Evolutionary conservation across 106 monocot species (phyloP), one percentile per base, ranked within the genome.

Genomic region (Ottelia alismoides): DNA sequence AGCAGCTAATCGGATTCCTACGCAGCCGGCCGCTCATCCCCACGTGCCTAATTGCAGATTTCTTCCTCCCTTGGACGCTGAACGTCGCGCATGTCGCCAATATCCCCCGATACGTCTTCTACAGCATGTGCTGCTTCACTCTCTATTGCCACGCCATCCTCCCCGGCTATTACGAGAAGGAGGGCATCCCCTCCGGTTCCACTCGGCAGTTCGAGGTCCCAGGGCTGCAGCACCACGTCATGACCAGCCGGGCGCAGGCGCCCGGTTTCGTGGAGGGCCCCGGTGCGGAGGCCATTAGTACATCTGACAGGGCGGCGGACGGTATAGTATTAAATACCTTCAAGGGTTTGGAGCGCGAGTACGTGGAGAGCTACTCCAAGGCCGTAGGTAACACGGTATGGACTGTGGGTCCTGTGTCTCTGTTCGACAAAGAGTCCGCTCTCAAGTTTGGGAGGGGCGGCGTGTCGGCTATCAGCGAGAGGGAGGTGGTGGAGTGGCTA

Each of bases 21-120:
- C 55, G 26, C 1, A 14, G 16, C 11, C 55, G 25, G 20, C 52
- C 20, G 3, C 62, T 60, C 0, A 56, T 22, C 3, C 69, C 69
- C 2, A 51, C 40, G 25, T 82, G 82, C 76, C 61, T 82, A 19
- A 62, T 82, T 29, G 10, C 68, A 19, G 82, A 82, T 49, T 12
- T 51, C 3, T 65, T 49, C 59, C 43, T 66, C 19, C 47, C 53
- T 1, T 82, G 76, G 76, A 57, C 73, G 6, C 47, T 1, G 17
- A 20, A 30, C 9, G 62, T 77, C 0, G 69, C 72, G 7, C 27
- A 28, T 1, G 55, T 40, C 21, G 61, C 70, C 19, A 22, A 30
- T 2, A 60, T 76, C 11, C 76, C 73, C 0, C 28, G 65, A 25
- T 61, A 76, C 19, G 19, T 61, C 17, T 70, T 76, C 58, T 55